phyloP scores from a whole-genome alignment of 805 yeast species.

The Saccharomyces mikatae region DNA sequence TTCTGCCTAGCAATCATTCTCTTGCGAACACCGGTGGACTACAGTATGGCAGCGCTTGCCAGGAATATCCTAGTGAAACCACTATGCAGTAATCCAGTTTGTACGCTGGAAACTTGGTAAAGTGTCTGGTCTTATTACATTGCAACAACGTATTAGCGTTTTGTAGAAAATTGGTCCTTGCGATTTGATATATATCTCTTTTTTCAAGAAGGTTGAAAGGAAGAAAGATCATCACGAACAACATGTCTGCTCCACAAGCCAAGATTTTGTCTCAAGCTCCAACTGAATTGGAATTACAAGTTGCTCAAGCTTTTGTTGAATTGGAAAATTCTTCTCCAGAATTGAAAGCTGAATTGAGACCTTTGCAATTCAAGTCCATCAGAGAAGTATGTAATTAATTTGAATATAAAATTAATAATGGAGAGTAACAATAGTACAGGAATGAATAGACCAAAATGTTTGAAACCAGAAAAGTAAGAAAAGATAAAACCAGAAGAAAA shows the following conservation, averaged over 20 bases:
- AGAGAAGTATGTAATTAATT: conserved; percentile 54
- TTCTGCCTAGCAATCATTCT: background rate
- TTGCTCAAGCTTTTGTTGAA: conserved; percentile 97
- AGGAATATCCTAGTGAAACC: background rate
- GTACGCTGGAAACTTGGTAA: background rate
- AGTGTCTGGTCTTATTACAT: background rate
- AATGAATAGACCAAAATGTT: background rate
- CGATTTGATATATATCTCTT: background rate
- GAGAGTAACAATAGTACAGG: background rate
- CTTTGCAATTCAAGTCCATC: conserved; percentile 96
- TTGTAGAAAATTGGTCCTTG: background rate
- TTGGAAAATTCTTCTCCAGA: conserved; percentile 90
- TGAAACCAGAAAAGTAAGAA: background rate
- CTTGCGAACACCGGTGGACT: background rate
- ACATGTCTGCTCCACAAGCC: conserved; percentile 88
- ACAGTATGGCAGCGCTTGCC: background rate
- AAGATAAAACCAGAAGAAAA: too few species aligned
- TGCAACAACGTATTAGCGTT: background rate
- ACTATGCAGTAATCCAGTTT: background rate
- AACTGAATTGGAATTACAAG: conserved; percentile 97
- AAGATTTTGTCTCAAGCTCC: conserved; percentile 93
- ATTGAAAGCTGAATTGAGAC: conserved; percentile 95
- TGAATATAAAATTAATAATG: background rate
- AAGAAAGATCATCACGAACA: conserved; percentile 20
- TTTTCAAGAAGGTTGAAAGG: background rate